Evolutionary conservation across 441 rosid species (phyloP).

Genomic region (Syzygium syzygioides): DNA sequence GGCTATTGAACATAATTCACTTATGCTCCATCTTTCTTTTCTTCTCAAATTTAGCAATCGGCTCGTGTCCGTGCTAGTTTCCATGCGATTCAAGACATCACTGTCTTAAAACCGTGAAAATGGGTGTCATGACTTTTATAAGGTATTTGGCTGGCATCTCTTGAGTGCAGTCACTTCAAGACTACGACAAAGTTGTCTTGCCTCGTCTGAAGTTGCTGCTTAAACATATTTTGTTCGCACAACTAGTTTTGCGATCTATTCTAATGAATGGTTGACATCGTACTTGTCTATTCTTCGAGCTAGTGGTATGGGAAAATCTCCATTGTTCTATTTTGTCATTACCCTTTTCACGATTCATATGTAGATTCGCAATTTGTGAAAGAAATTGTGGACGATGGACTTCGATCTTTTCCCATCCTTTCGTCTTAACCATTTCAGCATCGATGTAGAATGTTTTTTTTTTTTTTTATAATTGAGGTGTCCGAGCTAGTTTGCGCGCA

Average conservation of each 20-base stretch:
- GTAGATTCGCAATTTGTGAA: background rate
- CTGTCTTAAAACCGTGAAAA: background rate
- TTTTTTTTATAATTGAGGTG: too few relatives aligned
- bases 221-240: background rate
- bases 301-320: background rate
- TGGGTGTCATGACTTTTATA: rapidly evolving
- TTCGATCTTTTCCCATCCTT: background rate
- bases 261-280: background rate
- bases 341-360: background rate
- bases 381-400: background rate
- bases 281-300: background rate
- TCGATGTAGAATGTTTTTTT: background rate
- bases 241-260: too few relatives aligned
- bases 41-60: background rate
- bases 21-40: background rate
- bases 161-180: background rate
- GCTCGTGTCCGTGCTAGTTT: background rate
- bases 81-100: background rate
- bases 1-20: background rate
- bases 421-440: background rate
- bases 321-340: background rate
- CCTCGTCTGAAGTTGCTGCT: background rate
- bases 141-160: background rate
- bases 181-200: too few relatives aligned
- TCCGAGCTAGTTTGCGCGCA: too few relatives aligned